Conservation (phyloP, 106 monocot genomes). For the Acanthochlamys bracteata region DNA sequence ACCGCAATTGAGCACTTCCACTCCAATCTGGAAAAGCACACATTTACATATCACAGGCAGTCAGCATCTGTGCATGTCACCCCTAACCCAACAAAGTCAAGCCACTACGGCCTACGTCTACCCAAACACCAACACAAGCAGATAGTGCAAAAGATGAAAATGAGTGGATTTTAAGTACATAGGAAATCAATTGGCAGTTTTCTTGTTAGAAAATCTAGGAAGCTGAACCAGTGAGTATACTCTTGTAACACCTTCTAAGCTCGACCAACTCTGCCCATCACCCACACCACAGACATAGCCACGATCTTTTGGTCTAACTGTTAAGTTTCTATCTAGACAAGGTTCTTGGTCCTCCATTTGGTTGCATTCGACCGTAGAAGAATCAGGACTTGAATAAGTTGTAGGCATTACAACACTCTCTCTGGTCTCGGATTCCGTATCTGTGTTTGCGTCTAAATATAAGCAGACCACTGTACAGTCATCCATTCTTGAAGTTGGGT, state of each 20-base stretch:
- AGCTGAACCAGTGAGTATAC: conserved; percentile 39
- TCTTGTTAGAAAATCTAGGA: conserved; percentile 31
- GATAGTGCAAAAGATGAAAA: no score
- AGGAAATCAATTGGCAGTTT: conserved; percentile 5
- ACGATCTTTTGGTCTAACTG: conserved; percentile 15
- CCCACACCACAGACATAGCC: neutral
- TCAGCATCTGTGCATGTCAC: no score
- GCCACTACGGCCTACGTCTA: no score
- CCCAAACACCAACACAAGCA: no score
- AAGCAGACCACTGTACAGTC: conserved; percentile 45
- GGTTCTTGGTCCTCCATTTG: conserved; percentile 12
- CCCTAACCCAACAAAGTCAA: no score
- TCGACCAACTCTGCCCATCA: conserved; percentile 21
- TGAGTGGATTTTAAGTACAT: neutral
- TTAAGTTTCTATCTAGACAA: conserved; percentile 26
- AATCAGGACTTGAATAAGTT: neutral
- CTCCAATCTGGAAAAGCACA: no score
- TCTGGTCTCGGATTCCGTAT: conserved; percentile 1
- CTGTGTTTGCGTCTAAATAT: conserved; percentile 27
- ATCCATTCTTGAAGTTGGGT: conserved; percentile 38
- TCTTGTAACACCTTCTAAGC: conserved; percentile 34
- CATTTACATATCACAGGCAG: no score
- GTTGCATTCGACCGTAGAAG: conserved; percentile 1
- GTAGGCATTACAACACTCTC: neutral
- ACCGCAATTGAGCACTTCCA: no score